Evolutionary conservation across 2,329 filamentous ascomycete species (phyloP), one percentile per base, ranked within the genome.

Genomic region (Pseudofabraea citricarpa): DNA sequence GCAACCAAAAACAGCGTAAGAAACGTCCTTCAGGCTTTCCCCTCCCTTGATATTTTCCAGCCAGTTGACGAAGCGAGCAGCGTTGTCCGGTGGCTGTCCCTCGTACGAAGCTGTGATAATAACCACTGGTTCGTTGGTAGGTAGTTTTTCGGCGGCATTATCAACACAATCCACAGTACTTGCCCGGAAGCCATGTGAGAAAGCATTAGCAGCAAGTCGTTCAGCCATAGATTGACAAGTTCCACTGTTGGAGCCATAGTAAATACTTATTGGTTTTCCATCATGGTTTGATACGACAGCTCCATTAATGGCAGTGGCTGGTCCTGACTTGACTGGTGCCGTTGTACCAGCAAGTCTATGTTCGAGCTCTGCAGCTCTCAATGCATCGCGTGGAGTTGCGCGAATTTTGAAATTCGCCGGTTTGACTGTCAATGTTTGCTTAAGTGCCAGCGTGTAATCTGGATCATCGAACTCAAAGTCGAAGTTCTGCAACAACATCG

Each of bases 81-180:
- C 86, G 48, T 90, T 89, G 48, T 87, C 83, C 0, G 85, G 78
- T 0, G 86, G 82, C 43, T 86, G 73, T 1, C 86, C 86, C 55
- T 90, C 85, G 52, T 90, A 90, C 1, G 79, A 83, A 0, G 85
- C 75, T 0, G 81, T 81, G 49, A 90, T 72, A 38, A 90, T 72
- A 19, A 87, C 66, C 0, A 85, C 71, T 0, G 85, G 83, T 6
- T 74, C 70, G 20, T 76, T 70, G 39, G 69, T 77, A 0, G 81
- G 75, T 0, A 90, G 58, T 3, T 74, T 72, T 37, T 78, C 73
- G 15, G 75, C 77, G 0, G 79, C 83, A 0, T 72, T 68, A 55
- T 90, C 82, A 29, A 90, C 62, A 1, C 73, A 70, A 18, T 74
- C 70, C 2, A 83, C 64, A 3, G 67, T 59, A 7, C 77, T 75